Conservation (phyloP, 1,284 basidiomycete genomes). For the Ganoderma lucidum region DNA sequence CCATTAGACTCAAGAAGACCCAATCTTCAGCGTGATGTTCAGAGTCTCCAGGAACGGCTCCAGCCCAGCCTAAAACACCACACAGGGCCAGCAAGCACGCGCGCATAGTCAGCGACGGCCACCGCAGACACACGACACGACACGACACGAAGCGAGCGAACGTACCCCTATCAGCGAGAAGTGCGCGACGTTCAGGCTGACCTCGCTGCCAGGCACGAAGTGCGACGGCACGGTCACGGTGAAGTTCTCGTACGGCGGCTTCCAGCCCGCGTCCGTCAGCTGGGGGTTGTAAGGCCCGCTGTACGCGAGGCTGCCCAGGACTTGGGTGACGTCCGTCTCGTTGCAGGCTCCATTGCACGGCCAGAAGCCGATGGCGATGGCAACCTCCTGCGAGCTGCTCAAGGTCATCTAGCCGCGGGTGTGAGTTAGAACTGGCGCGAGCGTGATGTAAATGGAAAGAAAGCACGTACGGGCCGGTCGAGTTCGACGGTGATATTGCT, state of each 20-base stretch:
- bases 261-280: slow-evolving; percentile 33
- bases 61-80: slow-evolving; percentile 7
- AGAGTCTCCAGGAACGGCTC: slow-evolving; percentile 22
- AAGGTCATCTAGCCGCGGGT: slow-evolving; percentile 44
- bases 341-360: slow-evolving; percentile 43
- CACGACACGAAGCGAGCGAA: too few relatives aligned
- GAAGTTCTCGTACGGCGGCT: slow-evolving; percentile 59
- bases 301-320: slow-evolving; percentile 54
- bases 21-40: slow-evolving; percentile 21
- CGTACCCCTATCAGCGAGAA: slow-evolving; percentile 56
- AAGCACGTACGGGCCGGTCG: slow-evolving; percentile 50
- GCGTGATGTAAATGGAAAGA: background rate
- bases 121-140: background rate
- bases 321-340: slow-evolving; percentile 42
- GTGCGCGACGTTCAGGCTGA: slow-evolving; percentile 52
- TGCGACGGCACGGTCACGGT: slow-evolving; percentile 52
- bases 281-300: slow-evolving; percentile 52
- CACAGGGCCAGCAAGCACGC: too few relatives aligned
- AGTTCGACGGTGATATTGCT: slow-evolving; percentile 50
- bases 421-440: background rate
- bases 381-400: slow-evolving; percentile 50
- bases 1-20: background rate
- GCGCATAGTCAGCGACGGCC: background rate
- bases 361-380: slow-evolving; percentile 51
- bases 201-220: slow-evolving; percentile 39